Evolutionary conservation across 2,329 filamentous ascomycete species (phyloP).

Genomic region (Talaromyces sp.): DNA sequence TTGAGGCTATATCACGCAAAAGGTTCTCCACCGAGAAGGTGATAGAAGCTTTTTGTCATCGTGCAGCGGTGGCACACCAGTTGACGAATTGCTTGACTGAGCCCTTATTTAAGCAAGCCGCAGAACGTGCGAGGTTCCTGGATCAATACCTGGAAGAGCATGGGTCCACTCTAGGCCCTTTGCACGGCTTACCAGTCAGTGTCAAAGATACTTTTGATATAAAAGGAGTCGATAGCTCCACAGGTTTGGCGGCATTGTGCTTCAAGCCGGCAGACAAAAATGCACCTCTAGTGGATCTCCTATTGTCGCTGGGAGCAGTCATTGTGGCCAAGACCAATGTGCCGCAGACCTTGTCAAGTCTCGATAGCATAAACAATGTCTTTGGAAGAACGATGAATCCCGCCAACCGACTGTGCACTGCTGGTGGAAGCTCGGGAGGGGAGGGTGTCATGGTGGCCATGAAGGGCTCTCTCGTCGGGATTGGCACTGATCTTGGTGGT

Average conservation of each 20-base stretch:
- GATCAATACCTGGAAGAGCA: constrained; percentile 28
- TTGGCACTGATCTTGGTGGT: constrained; percentile 29
- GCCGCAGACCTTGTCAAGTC: constrained; percentile 50
- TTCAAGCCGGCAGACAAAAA: neutral
- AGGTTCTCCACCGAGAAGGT: constrained; percentile 1
- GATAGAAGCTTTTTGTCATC: constrained; percentile 5
- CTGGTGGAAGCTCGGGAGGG: constrained; percentile 30
- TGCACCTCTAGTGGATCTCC: constrained; percentile 3
- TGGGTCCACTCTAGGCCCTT: constrained; percentile 27
- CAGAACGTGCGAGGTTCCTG: constrained; percentile 31
- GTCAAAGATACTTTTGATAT: constrained; percentile 27
- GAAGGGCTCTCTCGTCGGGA: constrained; percentile 26
- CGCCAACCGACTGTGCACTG: constrained; percentile 21
- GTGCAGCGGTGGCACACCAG: constrained; percentile 5
- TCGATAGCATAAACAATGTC: constrained; percentile 51
- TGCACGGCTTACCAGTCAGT: constrained; percentile 38
- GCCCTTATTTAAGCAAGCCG: constrained; percentile 30
- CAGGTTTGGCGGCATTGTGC: constrained; percentile 49
- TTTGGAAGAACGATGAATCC: constrained; percentile 19
- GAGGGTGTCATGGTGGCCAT: constrained; percentile 33
- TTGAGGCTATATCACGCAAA: constrained; percentile 1
- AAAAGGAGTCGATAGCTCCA: constrained; percentile 49
- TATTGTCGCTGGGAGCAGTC: constrained; percentile 40
- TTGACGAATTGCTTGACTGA: constrained; percentile 30
- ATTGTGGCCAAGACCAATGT: constrained; percentile 56